Conservation (phyloP, 2,329 filamentous ascomycete species). For the Xylaria sp. region DNA sequence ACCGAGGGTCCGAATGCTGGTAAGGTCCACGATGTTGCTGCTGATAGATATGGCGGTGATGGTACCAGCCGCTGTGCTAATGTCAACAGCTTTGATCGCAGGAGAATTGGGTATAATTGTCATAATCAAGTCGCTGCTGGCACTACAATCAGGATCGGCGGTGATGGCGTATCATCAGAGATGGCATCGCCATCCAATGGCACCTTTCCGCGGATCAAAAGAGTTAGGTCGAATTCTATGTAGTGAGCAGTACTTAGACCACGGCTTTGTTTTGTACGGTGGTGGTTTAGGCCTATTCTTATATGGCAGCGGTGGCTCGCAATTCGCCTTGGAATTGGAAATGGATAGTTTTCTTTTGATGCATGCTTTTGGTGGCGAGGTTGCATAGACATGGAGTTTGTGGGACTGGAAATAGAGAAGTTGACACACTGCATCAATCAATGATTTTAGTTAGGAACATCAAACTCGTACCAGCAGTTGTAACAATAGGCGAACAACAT, state of each 20-base stretch:
- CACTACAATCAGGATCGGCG: not conserved
- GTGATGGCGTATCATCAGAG: conserved; percentile 33
- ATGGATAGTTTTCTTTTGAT: not conserved
- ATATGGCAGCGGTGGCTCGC: not conserved
- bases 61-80: not conserved
- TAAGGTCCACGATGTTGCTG: not conserved
- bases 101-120: not conserved
- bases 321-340: not conserved
- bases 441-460: not conserved
- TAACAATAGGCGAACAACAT: not conserved
- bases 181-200: conserved; percentile 42
- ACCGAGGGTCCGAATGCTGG: not conserved
- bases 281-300: not conserved
- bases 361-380: not conserved
- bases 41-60: not conserved
- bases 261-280: not conserved
- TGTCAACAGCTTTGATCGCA: not conserved
- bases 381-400: conserved; percentile 2
- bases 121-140: not conserved
- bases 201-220: conserved; percentile 52
- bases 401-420: not conserved
- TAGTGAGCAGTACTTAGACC: conserved; percentile 36
- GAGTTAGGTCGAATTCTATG: conserved; percentile 55
- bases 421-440: not conserved
- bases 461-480: not conserved